Base-by-base conservation (phyloP, 768 basidiomycete species). In the Cystobasidium tubakii region DNA sequence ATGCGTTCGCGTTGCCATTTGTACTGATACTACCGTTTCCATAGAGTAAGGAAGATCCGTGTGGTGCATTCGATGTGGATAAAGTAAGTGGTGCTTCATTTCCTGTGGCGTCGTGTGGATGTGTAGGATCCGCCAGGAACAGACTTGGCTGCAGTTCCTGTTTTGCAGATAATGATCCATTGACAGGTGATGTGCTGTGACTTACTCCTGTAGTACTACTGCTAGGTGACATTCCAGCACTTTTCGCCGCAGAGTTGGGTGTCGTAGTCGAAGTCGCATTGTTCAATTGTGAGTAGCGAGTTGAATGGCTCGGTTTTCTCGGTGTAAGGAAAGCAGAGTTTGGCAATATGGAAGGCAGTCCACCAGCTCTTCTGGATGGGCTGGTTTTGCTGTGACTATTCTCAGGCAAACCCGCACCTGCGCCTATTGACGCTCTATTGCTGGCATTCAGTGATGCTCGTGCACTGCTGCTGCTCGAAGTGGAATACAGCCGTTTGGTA, bases 311-410 rank as follows among this genome's bases (percentile, higher is more conserved):
- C 57, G 66, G 44, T 53, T 67, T 67, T 13, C 66, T 36, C 10
- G 66, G 66, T 23, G 42, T 50, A 10, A 67, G 50, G 46, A 67
- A 67, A 50, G 42, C 66, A 54, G 66, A 67, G 31, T 46, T 29
- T 12, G 66, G 66, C 15, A 67, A 50, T 36, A 67, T 67, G 25
- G 66, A 67, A 21, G 66, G 66, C 12, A 53, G 43, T 65, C 7
- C 36, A 23, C 34, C 63, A 7, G 31, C 4, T 65, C 63, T 36
- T 17, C 33, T 25, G 29, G 44, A 67, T 2, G 44, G 42, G 13
- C 29, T 65, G 63, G 34, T 29, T n/a, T 50, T 50, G 46, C 10
- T 50, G 4, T 50, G 3, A 19, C 6, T 39, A 39, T 15, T 39
- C 39, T 50, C 3, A 15, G 3, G 10, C 21, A n/a, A 3, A 21